These are phyloP conservation scores for Colletotrichum cordylinicola DNA, from an alignment of 2,329 filamentous ascomycete genomes.

Conservation along the genomic window DNA sequence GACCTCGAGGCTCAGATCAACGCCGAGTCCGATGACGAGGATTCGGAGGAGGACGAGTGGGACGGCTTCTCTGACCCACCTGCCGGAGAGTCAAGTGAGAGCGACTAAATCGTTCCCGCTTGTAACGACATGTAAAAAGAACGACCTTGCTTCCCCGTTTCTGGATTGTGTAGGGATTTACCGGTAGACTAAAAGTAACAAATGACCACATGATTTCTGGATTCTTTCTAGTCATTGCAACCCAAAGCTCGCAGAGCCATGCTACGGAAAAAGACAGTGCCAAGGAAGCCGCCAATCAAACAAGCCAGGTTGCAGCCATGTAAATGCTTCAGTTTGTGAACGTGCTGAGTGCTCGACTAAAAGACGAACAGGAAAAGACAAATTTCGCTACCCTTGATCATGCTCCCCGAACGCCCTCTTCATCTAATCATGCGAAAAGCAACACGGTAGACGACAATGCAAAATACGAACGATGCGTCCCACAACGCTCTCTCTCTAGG, in stretches of 20 bases:
- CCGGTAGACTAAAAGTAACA: background rate
- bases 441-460: background rate
- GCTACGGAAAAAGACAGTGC: background rate
- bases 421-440: background rate
- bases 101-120: conserved; percentile 32
- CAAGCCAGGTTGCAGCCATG: background rate
- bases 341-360: background rate
- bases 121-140: background rate
- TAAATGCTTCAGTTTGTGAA: background rate
- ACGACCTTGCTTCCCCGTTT: background rate
- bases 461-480: background rate
- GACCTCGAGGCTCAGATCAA: conserved; percentile 49
- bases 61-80: conserved; percentile 57
- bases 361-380: background rate
- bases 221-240: background rate
- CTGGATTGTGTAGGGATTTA: background rate
- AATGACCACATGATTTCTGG: background rate
- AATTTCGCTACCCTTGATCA: conserved; percentile 1
- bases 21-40: conserved; percentile 34
- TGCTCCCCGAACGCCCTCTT: conserved; percentile 9
- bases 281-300: background rate
- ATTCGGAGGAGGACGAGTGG: conserved; percentile 58
- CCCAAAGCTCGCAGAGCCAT: background rate
- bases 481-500: background rate
- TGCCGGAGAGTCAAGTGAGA: conserved; percentile 30